Evolutionary conservation across 2,329 filamentous ascomycete genomes (phyloP).

Genomic region (Botryosphaeria dothidea): DNA sequence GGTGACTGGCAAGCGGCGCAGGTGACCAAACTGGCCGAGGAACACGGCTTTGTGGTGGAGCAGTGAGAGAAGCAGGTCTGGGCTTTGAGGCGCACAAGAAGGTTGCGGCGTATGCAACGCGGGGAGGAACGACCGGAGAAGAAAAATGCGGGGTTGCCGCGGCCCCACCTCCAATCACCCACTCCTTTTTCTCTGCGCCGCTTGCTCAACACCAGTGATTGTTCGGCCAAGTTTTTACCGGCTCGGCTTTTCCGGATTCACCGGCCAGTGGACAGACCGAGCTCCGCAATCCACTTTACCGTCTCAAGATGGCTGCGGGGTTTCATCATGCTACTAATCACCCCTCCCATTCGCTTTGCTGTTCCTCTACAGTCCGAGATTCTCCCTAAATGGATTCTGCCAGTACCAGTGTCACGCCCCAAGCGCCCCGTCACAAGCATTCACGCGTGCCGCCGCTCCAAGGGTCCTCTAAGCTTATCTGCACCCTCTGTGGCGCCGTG

Average conservation of each 20-base stretch:
- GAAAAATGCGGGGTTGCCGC: background rate
- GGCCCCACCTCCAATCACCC: background rate
- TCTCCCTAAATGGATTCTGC: background rate
- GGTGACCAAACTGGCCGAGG: background rate
- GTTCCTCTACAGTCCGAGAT: background rate
- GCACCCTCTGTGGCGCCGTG: background rate
- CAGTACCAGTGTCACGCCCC: background rate
- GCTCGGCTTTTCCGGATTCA: background rate
- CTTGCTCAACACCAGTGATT: background rate
- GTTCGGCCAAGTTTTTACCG: background rate
- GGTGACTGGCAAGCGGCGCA: background rate
- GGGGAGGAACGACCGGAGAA: too few relatives aligned
- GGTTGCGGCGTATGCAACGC: too few relatives aligned
- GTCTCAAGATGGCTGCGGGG: background rate
- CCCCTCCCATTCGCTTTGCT: background rate
- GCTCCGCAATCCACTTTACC: background rate
- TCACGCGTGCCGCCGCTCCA: background rate
- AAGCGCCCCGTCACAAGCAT: background rate
- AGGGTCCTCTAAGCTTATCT: background rate
- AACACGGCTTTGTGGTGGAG: constrained; percentile 1
- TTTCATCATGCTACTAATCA: background rate
- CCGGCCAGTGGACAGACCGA: background rate
- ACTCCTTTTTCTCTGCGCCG: background rate
- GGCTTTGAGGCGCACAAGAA: too few relatives aligned
- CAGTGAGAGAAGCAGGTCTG: background rate